Percentiles rank a stretch among this genome's conserved stretches.
Evolutionary conservation across 1,284 basidiomycete species (phyloP).

Genomic region (Malassezia brasiliensis): DNA sequence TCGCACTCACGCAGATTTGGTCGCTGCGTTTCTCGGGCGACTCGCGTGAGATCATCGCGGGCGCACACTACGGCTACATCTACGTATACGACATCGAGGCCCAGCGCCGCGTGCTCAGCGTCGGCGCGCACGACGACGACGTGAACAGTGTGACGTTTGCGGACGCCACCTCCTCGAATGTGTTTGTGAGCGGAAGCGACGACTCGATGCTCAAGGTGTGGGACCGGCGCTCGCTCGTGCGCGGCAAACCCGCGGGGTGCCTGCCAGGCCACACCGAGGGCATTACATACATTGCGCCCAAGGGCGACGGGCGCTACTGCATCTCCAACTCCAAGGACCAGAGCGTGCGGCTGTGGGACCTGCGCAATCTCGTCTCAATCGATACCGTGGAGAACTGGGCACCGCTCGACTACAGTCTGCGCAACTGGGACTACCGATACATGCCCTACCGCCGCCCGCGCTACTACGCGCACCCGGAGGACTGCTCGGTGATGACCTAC

Average conservation of each 20-base stretch:
- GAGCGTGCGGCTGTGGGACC: constrained; percentile 79
- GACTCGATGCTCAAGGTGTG: constrained; percentile 91
- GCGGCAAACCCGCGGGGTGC: constrained; percentile 76
- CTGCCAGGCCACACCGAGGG: constrained; percentile 83
- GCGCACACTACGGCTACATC: constrained; percentile 58
- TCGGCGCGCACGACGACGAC: constrained; percentile 74
- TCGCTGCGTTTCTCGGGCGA: constrained; percentile 90
- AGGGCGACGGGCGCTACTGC: constrained; percentile 80
- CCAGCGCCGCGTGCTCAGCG: constrained; percentile 67
- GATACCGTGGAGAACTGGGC: constrained; percentile 58
- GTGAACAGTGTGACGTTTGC: constrained; percentile 93
- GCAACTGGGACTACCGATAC: constrained; percentile 70
- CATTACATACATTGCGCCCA: constrained; percentile 48
- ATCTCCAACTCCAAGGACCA: constrained; percentile 98
- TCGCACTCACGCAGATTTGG: constrained; percentile 57
- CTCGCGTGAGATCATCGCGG: constrained; percentile 72
- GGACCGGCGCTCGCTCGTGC: constrained; percentile 72
- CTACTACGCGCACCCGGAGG: constrained; percentile 59
- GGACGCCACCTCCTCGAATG: constrained; percentile 78
- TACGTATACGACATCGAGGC: constrained; percentile 75
- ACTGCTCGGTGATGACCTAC: constrained; percentile 89
- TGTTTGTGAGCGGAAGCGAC: constrained; percentile 85
- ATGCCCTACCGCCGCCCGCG: constrained; percentile 52
- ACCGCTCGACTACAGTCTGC: constrained; percentile 57
- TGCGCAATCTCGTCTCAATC: constrained; percentile 77